A percentile compares a stretch with the other conserved stretches of the same genome.
phyloP scores from a whole-genome alignment of 2,329 filamentous ascomycete species.

The Rosellinia necatrix region DNA sequence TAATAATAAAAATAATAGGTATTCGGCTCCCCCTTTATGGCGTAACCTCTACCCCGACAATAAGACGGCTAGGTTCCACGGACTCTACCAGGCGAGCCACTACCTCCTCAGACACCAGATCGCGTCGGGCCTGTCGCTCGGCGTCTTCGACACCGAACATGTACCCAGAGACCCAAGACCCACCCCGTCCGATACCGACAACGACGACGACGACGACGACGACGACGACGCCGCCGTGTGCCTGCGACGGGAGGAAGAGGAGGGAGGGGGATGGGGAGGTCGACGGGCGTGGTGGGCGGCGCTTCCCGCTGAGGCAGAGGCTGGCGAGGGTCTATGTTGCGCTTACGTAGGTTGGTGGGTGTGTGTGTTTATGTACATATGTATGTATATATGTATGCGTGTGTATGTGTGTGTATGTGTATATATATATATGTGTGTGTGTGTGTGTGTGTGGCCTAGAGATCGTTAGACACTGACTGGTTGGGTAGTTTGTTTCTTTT shows the following conservation, averaged over 20 bases:
- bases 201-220: neutral
- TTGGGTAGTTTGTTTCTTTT: neutral
- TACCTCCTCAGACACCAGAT: slow-evolving; percentile 18
- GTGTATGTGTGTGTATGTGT: no score
- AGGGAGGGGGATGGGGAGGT: no score
- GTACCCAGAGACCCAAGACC: slow-evolving; percentile 11
- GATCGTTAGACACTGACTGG: no score
- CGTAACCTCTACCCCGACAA: slow-evolving; percentile 12
- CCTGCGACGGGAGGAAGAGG: no score
- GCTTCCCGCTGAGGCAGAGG: slow-evolving; percentile 22
- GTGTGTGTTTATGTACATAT: no score
- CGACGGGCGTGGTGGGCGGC: slow-evolving; percentile 1
- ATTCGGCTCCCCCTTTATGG: slow-evolving; percentile 22
- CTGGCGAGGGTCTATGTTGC: slow-evolving; percentile 19
- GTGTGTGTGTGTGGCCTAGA: no score
- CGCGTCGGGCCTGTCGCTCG: slow-evolving; percentile 15
- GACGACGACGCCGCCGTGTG: no score
- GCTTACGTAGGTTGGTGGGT: slow-evolving; percentile 5
- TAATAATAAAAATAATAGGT: slow-evolving; percentile 7
- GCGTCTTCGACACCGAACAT: slow-evolving; percentile 21
- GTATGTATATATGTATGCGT: no score
- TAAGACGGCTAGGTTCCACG: slow-evolving; percentile 18
- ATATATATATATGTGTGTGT: no score
- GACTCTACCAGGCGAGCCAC: slow-evolving; percentile 17
- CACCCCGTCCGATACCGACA: slow-evolving; percentile 1